Conservation (phyloP, 352 stramenopile species). For the Phytophthora nicotianae region DNA sequence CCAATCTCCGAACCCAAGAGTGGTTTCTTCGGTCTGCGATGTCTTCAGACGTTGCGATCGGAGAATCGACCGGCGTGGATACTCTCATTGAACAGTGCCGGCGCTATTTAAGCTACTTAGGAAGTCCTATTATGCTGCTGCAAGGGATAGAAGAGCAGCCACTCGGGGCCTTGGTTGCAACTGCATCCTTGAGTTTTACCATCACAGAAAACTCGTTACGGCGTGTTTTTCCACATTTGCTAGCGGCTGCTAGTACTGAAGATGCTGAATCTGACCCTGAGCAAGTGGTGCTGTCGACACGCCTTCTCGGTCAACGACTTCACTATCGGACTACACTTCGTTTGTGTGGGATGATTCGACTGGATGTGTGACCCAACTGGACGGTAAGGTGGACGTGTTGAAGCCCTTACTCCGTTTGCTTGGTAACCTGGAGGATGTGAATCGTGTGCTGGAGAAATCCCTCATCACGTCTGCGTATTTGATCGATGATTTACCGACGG, state of each 20-base stretch:
- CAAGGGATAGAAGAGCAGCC: slow-evolving; percentile 26
- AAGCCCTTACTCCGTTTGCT: slow-evolving; percentile 15
- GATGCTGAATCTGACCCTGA: no score
- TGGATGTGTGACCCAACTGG: slow-evolving; percentile 3
- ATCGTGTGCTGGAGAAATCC: slow-evolving; percentile 16
- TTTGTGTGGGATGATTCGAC: slow-evolving; percentile 22
- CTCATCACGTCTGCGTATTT: slow-evolving; percentile 11
- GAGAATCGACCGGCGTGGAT: slow-evolving; percentile 16
- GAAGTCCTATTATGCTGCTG: slow-evolving; percentile 30
- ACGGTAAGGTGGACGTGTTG: slow-evolving; percentile 15
- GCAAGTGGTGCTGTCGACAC: background rate
- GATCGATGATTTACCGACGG: background rate
- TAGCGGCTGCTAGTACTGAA: background rate
- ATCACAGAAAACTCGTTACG: slow-evolving; percentile 16
- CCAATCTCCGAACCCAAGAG: slow-evolving; percentile 13
- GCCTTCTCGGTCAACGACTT: slow-evolving; percentile 17
- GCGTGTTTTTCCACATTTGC: slow-evolving; percentile 20
- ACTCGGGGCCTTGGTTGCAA: slow-evolving; percentile 1
- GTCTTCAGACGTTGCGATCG: slow-evolving; percentile 17
- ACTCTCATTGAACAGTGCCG: slow-evolving; percentile 32
- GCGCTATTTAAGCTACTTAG: slow-evolving; percentile 25
- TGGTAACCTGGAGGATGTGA: slow-evolving; percentile 23
- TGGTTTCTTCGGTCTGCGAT: slow-evolving; percentile 31
- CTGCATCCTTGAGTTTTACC: slow-evolving; percentile 11
- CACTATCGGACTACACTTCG: slow-evolving; percentile 4